Base-by-base conservation (phyloP, 768 basidiomycete genomes). In the Daedalea quercina region DNA sequence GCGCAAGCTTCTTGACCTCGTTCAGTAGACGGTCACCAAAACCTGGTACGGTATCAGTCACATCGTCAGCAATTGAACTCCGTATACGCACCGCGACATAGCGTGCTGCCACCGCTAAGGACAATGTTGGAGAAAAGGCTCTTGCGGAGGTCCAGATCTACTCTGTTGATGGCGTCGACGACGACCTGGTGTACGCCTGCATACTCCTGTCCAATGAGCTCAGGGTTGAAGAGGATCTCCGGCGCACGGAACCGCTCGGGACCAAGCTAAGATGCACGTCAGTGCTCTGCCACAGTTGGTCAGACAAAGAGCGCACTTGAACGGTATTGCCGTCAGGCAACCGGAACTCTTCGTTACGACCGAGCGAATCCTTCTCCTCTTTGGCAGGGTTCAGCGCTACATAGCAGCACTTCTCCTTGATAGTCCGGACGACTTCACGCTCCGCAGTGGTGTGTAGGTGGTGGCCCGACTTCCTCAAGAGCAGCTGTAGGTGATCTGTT, bases 351-450 rank as follows among this genome's bases (percentile, higher is more conserved):
- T 97, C 96, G 50, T 72, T 73, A 20, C 86, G 82, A 9, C 87
- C 85, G 17, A 76, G 62, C 0, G 81, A 73, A 47, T 98, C 94
- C 67, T 97, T 98, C 71, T 97, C 94, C 68, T 98, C 96, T 69
- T 98, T 97, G 1, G 81, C 75, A 2, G 94, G 93, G 63, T 94
- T 94, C 28, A 92, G 66, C 7, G 96, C 93, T 51, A 98, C 76
- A 72, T 99, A 98, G 66, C 95, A 99, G 54, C 87, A 90, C 67
- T 97, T 98, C 73, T 99, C 96, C 70, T 99, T 99, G 70, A 98
- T 96, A 47, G 90, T 90, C 57, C 96, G 79, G 15, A 99, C 94
- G 12, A 98, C 88, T 70, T 99, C 96, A 50, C 88, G 85, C 71
- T 99, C 96, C 22, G 96, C 95, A 22, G 94, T 94, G 0, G 96